Evolutionary conservation across 2,329 filamentous ascomycete genomes (phyloP), one percentile per base, ranked within the genome.

Genomic region (Cercospora beticola): DNA sequence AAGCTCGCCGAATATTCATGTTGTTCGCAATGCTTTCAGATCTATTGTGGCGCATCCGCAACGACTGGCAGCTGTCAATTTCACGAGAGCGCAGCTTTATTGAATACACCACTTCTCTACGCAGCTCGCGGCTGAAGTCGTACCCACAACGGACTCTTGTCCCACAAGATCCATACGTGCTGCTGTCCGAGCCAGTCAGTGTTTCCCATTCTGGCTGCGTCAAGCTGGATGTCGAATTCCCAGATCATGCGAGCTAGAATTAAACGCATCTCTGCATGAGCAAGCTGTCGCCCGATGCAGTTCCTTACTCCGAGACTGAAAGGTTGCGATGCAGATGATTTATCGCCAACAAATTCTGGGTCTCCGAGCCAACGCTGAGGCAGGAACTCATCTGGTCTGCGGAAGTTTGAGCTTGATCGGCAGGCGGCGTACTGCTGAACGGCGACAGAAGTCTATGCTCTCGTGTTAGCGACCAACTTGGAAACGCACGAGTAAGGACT

Each of bases 301-400:
- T 33, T 58, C 49, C 52, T 23, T 5, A 46, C 40, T 59, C 31
- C 14, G 30, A 43, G 40, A 28, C 10, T 30, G 64, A 76, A 76
- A 0, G 74, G 73, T 62, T 74, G 72, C 14, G 72, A 62, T 16
- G 66, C 63, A 5, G 56, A 63, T 3, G 65, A 62, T 36, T 70
- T 70, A 67, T 75, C 73, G 12, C 68, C 54, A 14, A 64, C 68
- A 49, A 69, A 74, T 14, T 66, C 60, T 2, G 64, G 21, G 26
- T 75, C 75, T 0, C 74, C 75, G 5, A 83, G 69, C 81, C 81
- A 83, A 5, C 81, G 72, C 54, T 81, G 77, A 1, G 80, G 79
- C 0, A 76, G 43, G 58, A 76, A 77, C 1, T 40, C 28, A 31
- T 70, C 58, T 3, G 75, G 68, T 18, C 73, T 68, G 21, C 61